Evolutionary conservation across 202 grass and related monocot genomes (phyloP), one percentile per base, ranked within the genome.

Genomic region (Panicum virgatum): DNA sequence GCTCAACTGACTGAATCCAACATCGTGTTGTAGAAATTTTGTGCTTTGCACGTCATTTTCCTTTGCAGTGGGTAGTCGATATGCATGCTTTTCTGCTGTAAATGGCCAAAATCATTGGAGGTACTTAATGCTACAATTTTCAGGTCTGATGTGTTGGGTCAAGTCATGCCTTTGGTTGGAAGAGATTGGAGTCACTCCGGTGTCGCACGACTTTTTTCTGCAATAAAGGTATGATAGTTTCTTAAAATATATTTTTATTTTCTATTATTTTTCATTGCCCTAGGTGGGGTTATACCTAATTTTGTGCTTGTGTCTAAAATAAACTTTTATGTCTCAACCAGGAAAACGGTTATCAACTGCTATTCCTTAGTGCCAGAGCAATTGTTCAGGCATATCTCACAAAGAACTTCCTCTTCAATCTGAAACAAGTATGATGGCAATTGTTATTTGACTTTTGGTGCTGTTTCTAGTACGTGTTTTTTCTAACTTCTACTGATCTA

Each of bases 311-410:
- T 26, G 2, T 69, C 64, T 77, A 36, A 77, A 57, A 77, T 75
- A 44, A 3, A 5, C 10, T 81, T 79, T 71, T 86, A 54, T 86
- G 80, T 83, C 10, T 52, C 54, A 53, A 89, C 66, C 60, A 99
- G 96, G 96, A 99, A 96, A 99, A 99, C 11, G 96, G 96, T 62
- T 99, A 99, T 87, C 96, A 99, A 84, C 83, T 99, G 66, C 77
- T 99, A 64, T 99, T 99, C 82, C 89, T 99, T 82, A 99, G 96
- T 74, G 96, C 96, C 81, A 94, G 96, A 91, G 96, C 96, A 75
- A 99, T 99, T 78, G 93, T 99, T 63, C 96, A 99, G 80, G 96
- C 96, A 66, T 96, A 99, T 82, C 89, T 99, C 56, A 99, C 96
- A 14, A 99, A 94, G 91, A 99, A 80, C 62, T 99, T 93, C 82